Conservation (phyloP, 1,284 basidiomycete species). For the Ceratobasidium sp. region DNA sequence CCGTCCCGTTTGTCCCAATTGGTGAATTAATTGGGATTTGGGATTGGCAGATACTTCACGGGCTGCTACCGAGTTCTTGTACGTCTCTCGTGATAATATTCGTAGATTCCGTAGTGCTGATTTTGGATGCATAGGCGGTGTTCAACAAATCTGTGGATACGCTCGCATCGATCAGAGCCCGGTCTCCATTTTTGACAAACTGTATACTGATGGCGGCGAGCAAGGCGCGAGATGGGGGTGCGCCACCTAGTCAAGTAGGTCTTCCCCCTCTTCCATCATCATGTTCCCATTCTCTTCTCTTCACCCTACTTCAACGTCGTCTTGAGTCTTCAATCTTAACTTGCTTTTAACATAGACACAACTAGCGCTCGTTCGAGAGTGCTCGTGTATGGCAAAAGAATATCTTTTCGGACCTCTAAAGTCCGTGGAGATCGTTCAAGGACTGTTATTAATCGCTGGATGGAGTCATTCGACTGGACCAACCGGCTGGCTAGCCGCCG, state of each 20-base stretch:
- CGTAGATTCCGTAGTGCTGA: background rate
- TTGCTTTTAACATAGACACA: slow-evolving; percentile 40
- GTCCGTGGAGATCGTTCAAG: slow-evolving; percentile 49
- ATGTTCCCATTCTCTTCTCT: background rate
- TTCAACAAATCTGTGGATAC: slow-evolving; percentile 50
- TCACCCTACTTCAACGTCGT: no score
- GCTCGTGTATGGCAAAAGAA: slow-evolving; percentile 46
- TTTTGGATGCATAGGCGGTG: slow-evolving; percentile 43
- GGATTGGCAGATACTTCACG: slow-evolving; percentile 50
- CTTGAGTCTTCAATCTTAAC: background rate
- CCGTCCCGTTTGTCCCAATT: no score
- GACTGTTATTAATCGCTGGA: slow-evolving; percentile 50
- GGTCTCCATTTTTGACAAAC: slow-evolving; percentile 50
- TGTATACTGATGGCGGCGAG: slow-evolving; percentile 51
- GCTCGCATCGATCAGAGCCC: slow-evolving; percentile 46
- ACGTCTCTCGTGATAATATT: slow-evolving; percentile 4
- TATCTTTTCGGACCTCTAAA: slow-evolving; percentile 23
- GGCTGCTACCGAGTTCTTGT: slow-evolving; percentile 50
- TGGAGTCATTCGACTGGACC: slow-evolving; percentile 51
- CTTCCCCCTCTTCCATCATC: background rate
- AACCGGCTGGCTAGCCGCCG: slow-evolving; percentile 51
- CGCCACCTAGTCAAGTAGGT: slow-evolving; percentile 37
- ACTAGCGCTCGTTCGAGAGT: slow-evolving; percentile 48
- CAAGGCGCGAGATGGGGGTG: slow-evolving; percentile 50
- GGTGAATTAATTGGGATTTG: no score